phyloP scores from a whole-genome alignment of 2,329 filamentous ascomycete species.

The Colletotrichum coccodes region DNA sequence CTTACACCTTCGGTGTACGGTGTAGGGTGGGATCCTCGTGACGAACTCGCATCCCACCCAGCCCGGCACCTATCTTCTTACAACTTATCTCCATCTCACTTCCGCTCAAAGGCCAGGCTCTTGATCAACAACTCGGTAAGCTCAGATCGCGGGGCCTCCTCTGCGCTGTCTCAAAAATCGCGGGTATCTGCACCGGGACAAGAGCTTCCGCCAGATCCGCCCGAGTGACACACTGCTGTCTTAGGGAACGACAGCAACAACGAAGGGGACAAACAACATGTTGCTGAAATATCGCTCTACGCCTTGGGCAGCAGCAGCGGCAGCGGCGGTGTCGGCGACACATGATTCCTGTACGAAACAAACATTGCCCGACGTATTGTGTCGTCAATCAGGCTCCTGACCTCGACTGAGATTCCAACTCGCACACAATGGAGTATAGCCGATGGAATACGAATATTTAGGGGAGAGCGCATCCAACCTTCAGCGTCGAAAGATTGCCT shows the following conservation, averaged over 20 bases:
- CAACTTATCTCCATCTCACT: not conserved
- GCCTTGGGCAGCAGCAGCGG: not conserved
- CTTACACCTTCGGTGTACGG: not conserved
- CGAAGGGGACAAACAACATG: not conserved
- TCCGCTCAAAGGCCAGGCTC: not conserved
- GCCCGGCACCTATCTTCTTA: too few relatives aligned
- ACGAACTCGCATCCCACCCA: not conserved
- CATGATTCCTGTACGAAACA: not conserved
- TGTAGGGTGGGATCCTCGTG: constrained; percentile 4
- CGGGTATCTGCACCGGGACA: constrained; percentile 3
- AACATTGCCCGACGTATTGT: not conserved
- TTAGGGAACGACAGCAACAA: not conserved
- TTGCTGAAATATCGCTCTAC: not conserved
- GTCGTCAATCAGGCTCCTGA: not conserved
- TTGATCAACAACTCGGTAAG: constrained; percentile 8
- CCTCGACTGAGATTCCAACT: not conserved
- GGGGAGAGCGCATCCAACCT: not conserved
- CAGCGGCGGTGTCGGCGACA: too few relatives aligned
- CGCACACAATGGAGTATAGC: not conserved
- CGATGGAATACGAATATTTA: not conserved
- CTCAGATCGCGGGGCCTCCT: not conserved
- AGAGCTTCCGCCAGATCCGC: constrained; percentile 7
- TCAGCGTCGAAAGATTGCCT: not conserved
- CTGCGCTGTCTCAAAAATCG: not conserved
- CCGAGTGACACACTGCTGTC: constrained; percentile 1